Percentiles rank a stretch among this genome's conserved stretches.
Conservation (phyloP, 1,284 basidiomycete genomes). For the Trichosporon sp. region DNA sequence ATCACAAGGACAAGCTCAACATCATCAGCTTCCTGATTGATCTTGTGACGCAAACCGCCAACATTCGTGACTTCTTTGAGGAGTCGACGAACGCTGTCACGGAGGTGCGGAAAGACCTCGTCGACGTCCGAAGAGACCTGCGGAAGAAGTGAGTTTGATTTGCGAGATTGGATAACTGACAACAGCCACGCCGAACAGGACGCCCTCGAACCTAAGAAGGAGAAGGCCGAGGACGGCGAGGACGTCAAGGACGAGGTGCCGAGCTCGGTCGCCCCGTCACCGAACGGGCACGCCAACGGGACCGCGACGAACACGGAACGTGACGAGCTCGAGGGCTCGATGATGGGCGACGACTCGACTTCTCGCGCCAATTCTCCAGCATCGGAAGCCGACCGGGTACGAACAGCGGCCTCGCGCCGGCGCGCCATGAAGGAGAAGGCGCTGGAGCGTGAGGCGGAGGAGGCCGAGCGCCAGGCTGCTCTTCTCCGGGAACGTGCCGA, state of each 20-base stretch:
- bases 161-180: conserved; percentile 6
- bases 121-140: conserved; percentile 83
- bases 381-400: conserved; percentile 3
- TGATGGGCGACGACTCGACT: conserved; percentile 17
- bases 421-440: conserved; percentile 46
- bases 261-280: conserved; percentile 22
- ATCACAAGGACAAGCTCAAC: conserved; percentile 72
- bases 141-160: conserved; percentile 68
- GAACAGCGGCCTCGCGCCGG: conserved; percentile 31
- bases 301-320: conserved; percentile 28
- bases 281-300: conserved; percentile 28
- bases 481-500: conserved; percentile 48
- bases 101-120: conserved; percentile 88
- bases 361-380: conserved; percentile 14
- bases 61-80: conserved; percentile 83
- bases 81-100: conserved; percentile 83
- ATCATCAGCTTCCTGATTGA: conserved; percentile 86
- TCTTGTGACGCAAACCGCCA: conserved; percentile 81
- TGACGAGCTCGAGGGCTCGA: conserved; percentile 43
- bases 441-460: conserved; percentile 45
- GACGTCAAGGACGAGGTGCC: conserved; percentile 25
- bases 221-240: conserved; percentile 58
- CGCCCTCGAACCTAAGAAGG: conserved; percentile 44
- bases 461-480: conserved; percentile 63
- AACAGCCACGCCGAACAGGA: conserved; percentile 47